Conservation (phyloP, 1,139 yeast species). For the Zygosaccharomyces pseudobailii region DNA sequence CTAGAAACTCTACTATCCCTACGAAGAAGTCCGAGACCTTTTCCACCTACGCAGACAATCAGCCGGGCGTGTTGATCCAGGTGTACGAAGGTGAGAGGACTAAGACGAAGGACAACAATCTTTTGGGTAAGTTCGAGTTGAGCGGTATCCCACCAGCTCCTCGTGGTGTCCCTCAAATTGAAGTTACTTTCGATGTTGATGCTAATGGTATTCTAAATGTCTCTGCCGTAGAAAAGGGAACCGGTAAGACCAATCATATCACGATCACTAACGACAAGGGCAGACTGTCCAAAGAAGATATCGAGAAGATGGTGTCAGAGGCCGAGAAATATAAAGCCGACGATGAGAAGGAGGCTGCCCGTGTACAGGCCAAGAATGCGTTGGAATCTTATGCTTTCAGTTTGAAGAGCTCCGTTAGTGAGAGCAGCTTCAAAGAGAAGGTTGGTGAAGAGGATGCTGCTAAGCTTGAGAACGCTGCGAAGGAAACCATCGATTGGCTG, state of each 20-base stretch:
- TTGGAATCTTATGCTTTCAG: slow-evolving; percentile 84
- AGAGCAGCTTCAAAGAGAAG: slow-evolving; percentile 63
- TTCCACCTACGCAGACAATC: slow-evolving; percentile 96
- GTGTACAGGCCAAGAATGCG: slow-evolving; percentile 74
- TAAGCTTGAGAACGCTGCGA: slow-evolving; percentile 75
- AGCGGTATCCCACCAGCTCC: slow-evolving; percentile 97
- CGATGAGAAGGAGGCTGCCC: slow-evolving; percentile 74
- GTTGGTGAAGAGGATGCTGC: slow-evolving; percentile 85
- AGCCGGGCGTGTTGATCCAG: slow-evolving; percentile 93
- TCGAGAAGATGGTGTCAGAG: slow-evolving; percentile 89
- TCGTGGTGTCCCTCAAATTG: slow-evolving; percentile 97
- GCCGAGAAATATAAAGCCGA: slow-evolving; percentile 78
- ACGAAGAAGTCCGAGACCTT: slow-evolving; percentile 94
- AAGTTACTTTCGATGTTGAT: slow-evolving; percentile 92
- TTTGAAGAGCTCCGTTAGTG: slow-evolving; percentile 66
- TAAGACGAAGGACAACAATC: slow-evolving; percentile 89
- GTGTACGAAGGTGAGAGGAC: slow-evolving; percentile 98
- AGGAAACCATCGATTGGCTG: slow-evolving; percentile 79
- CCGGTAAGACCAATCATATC: slow-evolving; percentile 73
- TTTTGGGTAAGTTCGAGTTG: slow-evolving; percentile 92
- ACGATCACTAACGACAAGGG: slow-evolving; percentile 90
- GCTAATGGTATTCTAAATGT: slow-evolving; percentile 97
- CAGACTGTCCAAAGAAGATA: slow-evolving; percentile 87
- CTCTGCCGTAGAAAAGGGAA: slow-evolving; percentile 91
- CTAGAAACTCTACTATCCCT: slow-evolving; percentile 96